Evolutionary conservation across 1,284 basidiomycete genomes (phyloP), one percentile per base, ranked within the genome.

Genomic region (Melanopsichium pennsylvanicum): DNA sequence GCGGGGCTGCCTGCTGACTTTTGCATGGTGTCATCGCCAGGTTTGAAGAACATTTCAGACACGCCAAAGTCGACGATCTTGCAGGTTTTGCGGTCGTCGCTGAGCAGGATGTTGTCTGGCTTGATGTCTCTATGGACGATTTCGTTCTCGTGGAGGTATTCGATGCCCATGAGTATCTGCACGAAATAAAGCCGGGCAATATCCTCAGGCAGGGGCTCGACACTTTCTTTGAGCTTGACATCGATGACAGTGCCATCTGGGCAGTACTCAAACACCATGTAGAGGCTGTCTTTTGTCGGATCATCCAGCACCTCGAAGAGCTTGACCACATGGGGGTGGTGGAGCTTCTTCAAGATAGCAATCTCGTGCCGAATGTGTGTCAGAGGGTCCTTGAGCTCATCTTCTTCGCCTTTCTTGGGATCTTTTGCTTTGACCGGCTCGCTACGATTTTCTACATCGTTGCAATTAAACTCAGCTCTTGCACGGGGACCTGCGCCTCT

Each of bases 41-140:
- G 72, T 22, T 80, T 78, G 8, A 74, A 66, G 50, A 86, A 85
- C 82, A 86, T 85, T 51, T 86, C 85, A 2, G 84, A 85, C 0
- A 86, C 84, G 25, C 86, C 86, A 75, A 87, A 87, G 63, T 86
- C 85, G 67, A 83, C 85, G 40, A 87, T 81, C 73, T 86, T 86
- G 79, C 85, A 85, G 10, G 78, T 76, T 43, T 80, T 74, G n/a
- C 79, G 72, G 57, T 85, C 82, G n/a, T 79, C 78, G 11, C 81
- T 82, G 13, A 86, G 79, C 21, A 87, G 80, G 26, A 86, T 83
- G 74, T 87, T 86, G 69, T 85, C 84, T 0, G 84, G 84, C 71
- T 85, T 85, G 80, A 85, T 83, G 62, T 84, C 84, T 12, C 83
- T 80, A 69, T 85, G 85, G 5, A 84, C 83, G 26, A 87, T 83